phyloP scores from a whole-genome alignment of 352 stramenopile genomes.

The Globisporangium spiculum region DNA sequence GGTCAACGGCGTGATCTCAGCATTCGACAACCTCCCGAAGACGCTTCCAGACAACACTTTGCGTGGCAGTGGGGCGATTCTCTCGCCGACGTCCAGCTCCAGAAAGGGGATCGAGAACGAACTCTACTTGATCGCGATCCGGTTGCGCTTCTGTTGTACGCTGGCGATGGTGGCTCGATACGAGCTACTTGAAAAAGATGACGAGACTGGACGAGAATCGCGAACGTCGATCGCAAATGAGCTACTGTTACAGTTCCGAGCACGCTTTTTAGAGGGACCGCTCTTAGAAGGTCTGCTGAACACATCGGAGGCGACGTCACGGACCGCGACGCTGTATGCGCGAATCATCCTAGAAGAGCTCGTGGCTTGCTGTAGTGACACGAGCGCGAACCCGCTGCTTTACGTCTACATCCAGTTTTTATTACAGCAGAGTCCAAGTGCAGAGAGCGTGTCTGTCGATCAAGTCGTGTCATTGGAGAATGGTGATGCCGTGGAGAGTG shows the following conservation, averaged over 20 bases:
- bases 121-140: constrained; percentile 51
- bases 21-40: constrained; percentile 78
- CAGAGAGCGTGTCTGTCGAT: not conserved
- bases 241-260: constrained; percentile 66
- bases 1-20: constrained; percentile 79
- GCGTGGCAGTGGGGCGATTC: constrained; percentile 4
- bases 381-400: constrained; percentile 71
- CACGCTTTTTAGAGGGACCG: constrained; percentile 65
- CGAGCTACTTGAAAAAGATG: constrained; percentile 51
- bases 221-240: constrained; percentile 71
- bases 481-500: not conserved
- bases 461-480: not conserved
- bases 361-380: constrained; percentile 61
- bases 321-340: constrained; percentile 70
- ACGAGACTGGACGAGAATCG: constrained; percentile 35
- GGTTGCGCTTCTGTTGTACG: constrained; percentile 84
- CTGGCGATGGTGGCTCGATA: constrained; percentile 79
- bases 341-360: constrained; percentile 81
- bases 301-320: constrained; percentile 61
- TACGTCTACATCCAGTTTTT: constrained; percentile 79
- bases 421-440: constrained; percentile 31
- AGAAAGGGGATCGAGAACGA: constrained; percentile 41
- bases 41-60: constrained; percentile 33
- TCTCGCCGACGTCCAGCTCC: constrained; percentile 16
- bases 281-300: constrained; percentile 67